Percentiles rank a stretch among this genome's conserved stretches.
These are phyloP conservation scores for Rhododendron williamsianum DNA, from an alignment of 148 eudicot species.

Conservation along the genomic window DNA sequence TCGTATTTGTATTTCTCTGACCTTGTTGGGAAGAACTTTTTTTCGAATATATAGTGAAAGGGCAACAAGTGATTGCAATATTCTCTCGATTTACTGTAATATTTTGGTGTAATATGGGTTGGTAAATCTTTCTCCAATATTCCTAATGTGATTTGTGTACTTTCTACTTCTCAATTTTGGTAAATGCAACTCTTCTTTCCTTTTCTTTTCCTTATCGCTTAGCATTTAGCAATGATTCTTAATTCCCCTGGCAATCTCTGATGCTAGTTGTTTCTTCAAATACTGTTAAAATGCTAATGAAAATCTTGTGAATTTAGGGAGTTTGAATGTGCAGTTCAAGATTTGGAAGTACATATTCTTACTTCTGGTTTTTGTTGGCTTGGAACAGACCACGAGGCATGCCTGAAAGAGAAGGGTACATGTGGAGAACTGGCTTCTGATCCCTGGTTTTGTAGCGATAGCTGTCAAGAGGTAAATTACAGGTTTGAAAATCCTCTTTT, in stretches of 20 bases:
- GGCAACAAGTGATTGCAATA: background rate
- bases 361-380: conserved; percentile 13
- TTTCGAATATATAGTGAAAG: background rate
- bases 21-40: background rate
- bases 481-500: background rate
- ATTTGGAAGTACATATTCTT: conserved; percentile 1
- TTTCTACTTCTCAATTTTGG: background rate
- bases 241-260: background rate
- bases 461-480: conserved; percentile 63
- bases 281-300: background rate
- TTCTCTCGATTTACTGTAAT: background rate
- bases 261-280: background rate
- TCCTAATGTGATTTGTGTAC: background rate
- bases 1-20: background rate
- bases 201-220: background rate
- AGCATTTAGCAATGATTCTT: background rate
- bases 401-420: conserved; percentile 41
- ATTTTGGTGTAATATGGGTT: background rate
- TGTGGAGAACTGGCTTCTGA: conserved; percentile 28
- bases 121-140: background rate
- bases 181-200: background rate
- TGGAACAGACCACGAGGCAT: conserved; percentile 66
- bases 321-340: conserved; percentile 5
- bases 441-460: conserved; percentile 66
- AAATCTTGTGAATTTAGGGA: background rate